Evolutionary conservation across 1,284 basidiomycete genomes (phyloP).

Genomic region (Fomitopsis palustris): DNA sequence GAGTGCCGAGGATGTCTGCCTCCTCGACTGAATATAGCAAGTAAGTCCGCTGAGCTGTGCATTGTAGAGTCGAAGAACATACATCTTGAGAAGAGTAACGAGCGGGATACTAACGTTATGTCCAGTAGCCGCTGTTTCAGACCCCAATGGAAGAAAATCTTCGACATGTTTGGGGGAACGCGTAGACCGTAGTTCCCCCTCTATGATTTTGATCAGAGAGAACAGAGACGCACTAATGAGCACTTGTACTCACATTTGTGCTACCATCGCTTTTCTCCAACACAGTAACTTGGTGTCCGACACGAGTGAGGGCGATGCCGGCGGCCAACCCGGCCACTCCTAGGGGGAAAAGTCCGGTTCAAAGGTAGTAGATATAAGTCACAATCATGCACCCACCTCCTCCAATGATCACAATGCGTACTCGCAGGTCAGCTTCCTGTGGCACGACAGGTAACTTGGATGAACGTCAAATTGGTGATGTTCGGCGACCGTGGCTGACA

Average conservation of each 20-base stretch:
- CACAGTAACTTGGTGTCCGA: slow-evolving; percentile 52
- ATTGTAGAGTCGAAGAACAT: not conserved
- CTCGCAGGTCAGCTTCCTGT: not conserved
- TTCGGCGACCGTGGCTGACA: not conserved
- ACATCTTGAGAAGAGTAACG: slow-evolving; percentile 38
- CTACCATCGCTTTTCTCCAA: slow-evolving; percentile 41
- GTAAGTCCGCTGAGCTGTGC: too few relatives aligned
- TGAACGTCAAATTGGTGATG: not conserved
- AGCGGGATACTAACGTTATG: slow-evolving; percentile 36
- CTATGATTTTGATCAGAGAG: not conserved
- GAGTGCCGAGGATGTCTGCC: slow-evolving; percentile 46
- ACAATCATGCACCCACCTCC: not conserved
- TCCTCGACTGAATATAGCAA: slow-evolving; percentile 10
- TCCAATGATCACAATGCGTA: slow-evolving; percentile 4
- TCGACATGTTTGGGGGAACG: slow-evolving; percentile 53
- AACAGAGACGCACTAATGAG: not conserved
- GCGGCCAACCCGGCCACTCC: slow-evolving; percentile 6
- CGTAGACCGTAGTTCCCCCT: slow-evolving; percentile 32
- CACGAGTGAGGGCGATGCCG: slow-evolving; percentile 29
- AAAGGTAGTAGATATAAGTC: not conserved
- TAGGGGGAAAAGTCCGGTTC: not conserved
- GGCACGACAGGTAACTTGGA: not conserved
- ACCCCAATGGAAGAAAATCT: slow-evolving; percentile 58
- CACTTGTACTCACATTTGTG: slow-evolving; percentile 29
- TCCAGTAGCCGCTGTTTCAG: slow-evolving; percentile 34